These are phyloP conservation scores for Fistulinella cinereoalba DNA, from an alignment of 1,284 basidiomycete species.

Conservation along the genomic window DNA sequence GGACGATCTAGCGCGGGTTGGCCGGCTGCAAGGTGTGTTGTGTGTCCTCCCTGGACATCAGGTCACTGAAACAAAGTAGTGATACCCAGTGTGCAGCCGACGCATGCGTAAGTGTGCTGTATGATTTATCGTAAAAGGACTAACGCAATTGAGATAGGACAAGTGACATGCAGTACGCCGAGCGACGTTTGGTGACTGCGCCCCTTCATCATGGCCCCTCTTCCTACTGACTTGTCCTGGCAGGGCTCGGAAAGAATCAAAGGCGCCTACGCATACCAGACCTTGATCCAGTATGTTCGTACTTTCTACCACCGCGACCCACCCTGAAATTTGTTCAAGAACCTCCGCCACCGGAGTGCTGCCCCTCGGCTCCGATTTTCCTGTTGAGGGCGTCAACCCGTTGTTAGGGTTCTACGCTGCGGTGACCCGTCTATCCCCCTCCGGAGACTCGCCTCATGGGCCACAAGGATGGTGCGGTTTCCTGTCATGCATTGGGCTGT, in stretches of 20 bases:
- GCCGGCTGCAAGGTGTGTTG: slow-evolving; percentile 66
- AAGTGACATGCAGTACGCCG: slow-evolving; percentile 91
- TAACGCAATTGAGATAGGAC: slow-evolving; percentile 45
- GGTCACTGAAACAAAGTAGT: slow-evolving; percentile 46
- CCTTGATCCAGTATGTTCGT: slow-evolving; percentile 64
- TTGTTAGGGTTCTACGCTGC: slow-evolving; percentile 86
- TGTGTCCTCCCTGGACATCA: neutral
- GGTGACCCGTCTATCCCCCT: slow-evolving; percentile 64
- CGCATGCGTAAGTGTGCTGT: slow-evolving; percentile 65
- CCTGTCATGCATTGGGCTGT: neutral
- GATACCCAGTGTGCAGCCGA: slow-evolving; percentile 90
- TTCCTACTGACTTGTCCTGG: neutral
- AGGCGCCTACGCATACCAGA: slow-evolving; percentile 87
- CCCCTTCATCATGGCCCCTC: neutral
- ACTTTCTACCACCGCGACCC: neutral
- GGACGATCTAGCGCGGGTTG: slow-evolving; percentile 68
- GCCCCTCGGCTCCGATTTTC: slow-evolving; percentile 88
- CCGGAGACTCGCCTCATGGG: slow-evolving; percentile 82
- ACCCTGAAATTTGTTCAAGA: slow-evolving; percentile 7
- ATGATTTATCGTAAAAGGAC: neutral
- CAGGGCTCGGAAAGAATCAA: slow-evolving; percentile 78
- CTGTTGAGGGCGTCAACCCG: slow-evolving; percentile 82
- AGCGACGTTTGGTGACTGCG: slow-evolving; percentile 62
- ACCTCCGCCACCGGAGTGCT: slow-evolving; percentile 53
- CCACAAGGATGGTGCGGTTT: slow-evolving; percentile 70